A percentile compares a stretch with the other conserved stretches of the same genome.
These are phyloP conservation scores for Aphanocladium album DNA, from an alignment of 2,329 filamentous ascomycete species.

Conservation along the genomic window DNA sequence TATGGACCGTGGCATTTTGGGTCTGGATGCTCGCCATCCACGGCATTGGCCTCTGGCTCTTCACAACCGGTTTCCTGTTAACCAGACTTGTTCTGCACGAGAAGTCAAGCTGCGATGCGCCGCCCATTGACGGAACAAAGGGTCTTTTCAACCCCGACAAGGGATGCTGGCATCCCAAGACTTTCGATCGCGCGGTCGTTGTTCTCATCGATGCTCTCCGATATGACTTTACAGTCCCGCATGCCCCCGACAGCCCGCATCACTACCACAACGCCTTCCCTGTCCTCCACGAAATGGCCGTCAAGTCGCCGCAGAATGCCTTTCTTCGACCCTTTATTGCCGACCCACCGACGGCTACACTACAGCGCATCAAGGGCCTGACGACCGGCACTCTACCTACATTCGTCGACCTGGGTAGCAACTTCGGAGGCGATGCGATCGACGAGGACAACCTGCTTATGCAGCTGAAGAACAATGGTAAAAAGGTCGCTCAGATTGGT, in stretches of 20 bases:
- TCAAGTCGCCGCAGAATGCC: conserved; percentile 70
- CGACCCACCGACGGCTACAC: conserved; percentile 88
- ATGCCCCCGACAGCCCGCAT: conserved; percentile 36
- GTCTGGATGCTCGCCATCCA: conserved; percentile 69
- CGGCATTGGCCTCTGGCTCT: conserved; percentile 77
- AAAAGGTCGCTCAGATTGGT: conserved; percentile 87
- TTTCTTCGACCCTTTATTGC: conserved; percentile 94
- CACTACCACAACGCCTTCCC: conserved; percentile 83
- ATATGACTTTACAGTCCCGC: conserved; percentile 92
- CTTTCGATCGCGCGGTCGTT: conserved; percentile 85
- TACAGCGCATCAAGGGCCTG: conserved; percentile 87
- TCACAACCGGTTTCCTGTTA: conserved; percentile 90
- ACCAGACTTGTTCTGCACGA: conserved; percentile 77
- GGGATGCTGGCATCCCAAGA: conserved; percentile 95
- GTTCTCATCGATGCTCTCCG: conserved; percentile 89
- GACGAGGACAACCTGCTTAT: conserved; percentile 80
- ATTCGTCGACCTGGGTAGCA: conserved; percentile 89
- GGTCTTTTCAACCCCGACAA: conserved; percentile 42
- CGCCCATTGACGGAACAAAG: conserved; percentile 54
- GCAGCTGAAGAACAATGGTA: conserved; percentile 58
- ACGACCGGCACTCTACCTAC: conserved; percentile 94
- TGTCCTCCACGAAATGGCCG: conserved; percentile 77
- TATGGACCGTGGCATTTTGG: conserved; percentile 63
- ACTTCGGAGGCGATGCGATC: conserved; percentile 91
- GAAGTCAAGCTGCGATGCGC: conserved; percentile 62